A percentile compares a stretch with the other conserved stretches of the same genome.
Evolutionary conservation across 2,329 filamentous ascomycete species (phyloP).

Genomic region (Aureobasidium sp.): DNA sequence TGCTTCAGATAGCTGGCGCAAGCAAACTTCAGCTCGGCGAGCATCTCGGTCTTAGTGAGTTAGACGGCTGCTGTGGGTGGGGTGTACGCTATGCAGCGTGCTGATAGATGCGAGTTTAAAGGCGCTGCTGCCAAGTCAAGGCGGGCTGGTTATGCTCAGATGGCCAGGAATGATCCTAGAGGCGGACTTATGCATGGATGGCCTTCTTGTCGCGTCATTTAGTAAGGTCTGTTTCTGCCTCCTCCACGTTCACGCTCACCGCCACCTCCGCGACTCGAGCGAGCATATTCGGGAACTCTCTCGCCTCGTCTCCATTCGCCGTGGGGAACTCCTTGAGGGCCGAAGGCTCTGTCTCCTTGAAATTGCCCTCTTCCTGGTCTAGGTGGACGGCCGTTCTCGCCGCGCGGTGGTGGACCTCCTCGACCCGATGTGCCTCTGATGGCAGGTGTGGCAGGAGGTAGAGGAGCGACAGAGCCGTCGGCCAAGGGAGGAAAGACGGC

Average conservation of each 20-base stretch:
- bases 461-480: conserved; percentile 64
- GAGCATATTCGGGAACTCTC: conserved; percentile 24
- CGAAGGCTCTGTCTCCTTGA: conserved; percentile 22
- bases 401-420: conserved; percentile 23
- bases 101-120: no score
- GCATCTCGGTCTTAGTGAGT: no score
- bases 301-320: conserved; percentile 35
- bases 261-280: conserved; percentile 17
- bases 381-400: conserved; percentile 24
- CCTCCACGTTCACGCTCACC: conserved; percentile 18
- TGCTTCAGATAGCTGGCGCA: not conserved
- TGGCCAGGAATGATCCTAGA: not conserved
- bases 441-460: conserved; percentile 41
- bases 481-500: conserved; percentile 67
- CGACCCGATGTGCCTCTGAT: conserved; percentile 34
- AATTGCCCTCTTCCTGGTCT: conserved; percentile 17
- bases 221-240: conserved; percentile 17
- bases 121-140: not conserved
- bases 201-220: not conserved
- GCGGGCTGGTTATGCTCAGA: not conserved
- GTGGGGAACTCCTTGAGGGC: conserved; percentile 22
- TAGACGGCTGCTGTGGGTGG: not conserved
- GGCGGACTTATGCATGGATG: not conserved
- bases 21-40: not conserved
- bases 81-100: no score